Evolutionary conservation across 2,329 filamentous ascomycete genomes (phyloP), one percentile per base, ranked within the genome.

Genomic region (Colletotrichum sp.): DNA sequence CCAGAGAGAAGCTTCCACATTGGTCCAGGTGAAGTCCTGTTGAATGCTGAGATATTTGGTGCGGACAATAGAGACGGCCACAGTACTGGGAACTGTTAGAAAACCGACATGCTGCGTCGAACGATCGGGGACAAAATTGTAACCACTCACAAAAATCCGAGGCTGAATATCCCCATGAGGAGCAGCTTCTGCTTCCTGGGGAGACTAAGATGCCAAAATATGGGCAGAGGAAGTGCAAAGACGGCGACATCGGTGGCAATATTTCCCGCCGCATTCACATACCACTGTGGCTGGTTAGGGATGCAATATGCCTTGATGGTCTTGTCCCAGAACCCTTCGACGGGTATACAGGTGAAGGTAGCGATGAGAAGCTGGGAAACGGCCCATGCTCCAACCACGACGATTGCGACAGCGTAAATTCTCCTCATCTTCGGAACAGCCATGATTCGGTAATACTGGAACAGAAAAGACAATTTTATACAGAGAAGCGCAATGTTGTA

Each of bases 381-480:
- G 6, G 79, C 77, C 82, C 82, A 83, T 57, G 75, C 74, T n/a
- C 79, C 77, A 32, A 83, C 78, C 8, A 82, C 18, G 36, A 82
- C 59, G 24, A 81, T 80, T 66, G 81, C 79, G 24, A 76, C 52
- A 67, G 80, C 70, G 67, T 82, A 83, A 49, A 81, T 72, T 16
- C 64, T 76, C 30, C 79, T 78, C 72, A 81, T 79, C 12, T 79
- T 77, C 16, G 81, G 79, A 15, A 85, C 71, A 13, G 77, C 78
- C 39, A 81, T 82, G 24, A 85, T 79, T 12, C 84, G 81, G 36
- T 83, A 83, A 79, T 85, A 86, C 76, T 85, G 84, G n/a, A 83
- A 77, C 32, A 85, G 78, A 59, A 86, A 83, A 4, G 83, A 82
- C 39, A 83, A 78, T 70, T 86, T 86, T 70, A 83, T 80, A 52